Evolutionary conservation across 2,329 filamentous ascomycete genomes (phyloP).

Genomic region (Verticillium isaacii): DNA sequence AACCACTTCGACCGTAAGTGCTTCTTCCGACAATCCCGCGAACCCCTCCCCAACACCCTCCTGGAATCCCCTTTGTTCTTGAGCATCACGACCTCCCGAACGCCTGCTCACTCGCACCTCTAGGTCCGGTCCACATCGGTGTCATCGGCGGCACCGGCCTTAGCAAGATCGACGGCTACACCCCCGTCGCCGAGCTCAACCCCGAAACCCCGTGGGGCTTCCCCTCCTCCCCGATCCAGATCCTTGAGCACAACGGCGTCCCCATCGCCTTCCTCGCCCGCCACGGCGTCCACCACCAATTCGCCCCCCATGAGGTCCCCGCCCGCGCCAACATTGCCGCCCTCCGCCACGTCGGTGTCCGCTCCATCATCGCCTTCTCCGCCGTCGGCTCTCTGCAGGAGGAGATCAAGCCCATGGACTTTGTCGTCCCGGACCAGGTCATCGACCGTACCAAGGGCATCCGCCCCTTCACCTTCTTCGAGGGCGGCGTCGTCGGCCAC

Average conservation of each 20-base stretch:
- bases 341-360: constrained; percentile 83
- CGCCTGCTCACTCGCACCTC: constrained; percentile 2
- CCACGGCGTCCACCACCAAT: constrained; percentile 83
- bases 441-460: constrained; percentile 97
- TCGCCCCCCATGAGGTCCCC: constrained; percentile 92
- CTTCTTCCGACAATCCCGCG: not conserved
- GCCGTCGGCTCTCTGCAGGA: constrained; percentile 91
- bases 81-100: not conserved
- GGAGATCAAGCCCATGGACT: constrained; percentile 91
- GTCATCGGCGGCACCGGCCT: constrained; percentile 94
- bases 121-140: constrained; percentile 73
- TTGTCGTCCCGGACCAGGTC: constrained; percentile 92
- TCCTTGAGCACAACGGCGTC: constrained; percentile 79
- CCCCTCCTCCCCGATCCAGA: constrained; percentile 71
- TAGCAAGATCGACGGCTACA: constrained; percentile 80
- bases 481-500: constrained; percentile 85
- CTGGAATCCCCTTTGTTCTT: not conserved
- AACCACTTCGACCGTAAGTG: constrained; percentile 53
- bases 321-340: constrained; percentile 96
- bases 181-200: constrained; percentile 73
- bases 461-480: constrained; percentile 93
- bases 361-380: constrained; percentile 88
- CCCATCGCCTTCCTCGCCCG: constrained; percentile 91
- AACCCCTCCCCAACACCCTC: not conserved
- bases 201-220: constrained; percentile 83